These are phyloP conservation scores for Evansstolkia leycettana DNA, from an alignment of 495 filamentous ascomycete species.

Conservation along the genomic window DNA sequence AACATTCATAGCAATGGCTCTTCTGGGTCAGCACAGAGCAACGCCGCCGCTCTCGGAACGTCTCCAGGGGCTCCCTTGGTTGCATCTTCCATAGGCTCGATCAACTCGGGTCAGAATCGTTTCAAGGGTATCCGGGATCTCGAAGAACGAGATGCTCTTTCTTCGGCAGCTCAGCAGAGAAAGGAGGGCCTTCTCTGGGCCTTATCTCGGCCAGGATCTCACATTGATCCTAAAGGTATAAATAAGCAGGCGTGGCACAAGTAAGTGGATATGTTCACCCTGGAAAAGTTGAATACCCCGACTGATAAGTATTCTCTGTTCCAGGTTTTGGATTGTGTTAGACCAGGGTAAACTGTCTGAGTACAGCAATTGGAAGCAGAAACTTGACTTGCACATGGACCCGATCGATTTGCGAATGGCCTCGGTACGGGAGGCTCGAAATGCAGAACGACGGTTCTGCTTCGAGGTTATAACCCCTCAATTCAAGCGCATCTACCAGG, in stretches of 20 bases:
- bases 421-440: constrained; percentile 88
- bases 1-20: constrained; percentile 34
- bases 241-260: constrained; percentile 99
- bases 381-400: constrained; percentile 92
- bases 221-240: constrained; percentile 86
- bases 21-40: constrained; percentile 34
- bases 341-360: constrained; percentile 94
- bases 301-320: constrained; percentile 5
- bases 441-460: constrained; percentile 89
- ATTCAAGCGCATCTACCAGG: constrained; percentile 94
- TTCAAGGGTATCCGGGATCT: constrained; percentile 85
- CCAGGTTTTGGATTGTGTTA: constrained; percentile 93
- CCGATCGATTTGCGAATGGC: constrained; percentile 96
- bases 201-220: constrained; percentile 80
- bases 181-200: constrained; percentile 97
- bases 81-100: constrained; percentile 22
- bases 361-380: constrained; percentile 99
- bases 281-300: not conserved
- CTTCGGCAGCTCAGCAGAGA: constrained; percentile 38
- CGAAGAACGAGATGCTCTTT: constrained; percentile 60
- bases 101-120: constrained; percentile 43
- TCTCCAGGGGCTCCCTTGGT: constrained; percentile 16
- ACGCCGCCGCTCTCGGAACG: constrained; percentile 20
- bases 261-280: too few relatives aligned
- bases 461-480: constrained; percentile 98